A percentile compares a stretch with the other conserved stretches of the same genome.
phyloP scores from a whole-genome alignment of 768 basidiomycete species.

The Naganishia randhawae region DNA sequence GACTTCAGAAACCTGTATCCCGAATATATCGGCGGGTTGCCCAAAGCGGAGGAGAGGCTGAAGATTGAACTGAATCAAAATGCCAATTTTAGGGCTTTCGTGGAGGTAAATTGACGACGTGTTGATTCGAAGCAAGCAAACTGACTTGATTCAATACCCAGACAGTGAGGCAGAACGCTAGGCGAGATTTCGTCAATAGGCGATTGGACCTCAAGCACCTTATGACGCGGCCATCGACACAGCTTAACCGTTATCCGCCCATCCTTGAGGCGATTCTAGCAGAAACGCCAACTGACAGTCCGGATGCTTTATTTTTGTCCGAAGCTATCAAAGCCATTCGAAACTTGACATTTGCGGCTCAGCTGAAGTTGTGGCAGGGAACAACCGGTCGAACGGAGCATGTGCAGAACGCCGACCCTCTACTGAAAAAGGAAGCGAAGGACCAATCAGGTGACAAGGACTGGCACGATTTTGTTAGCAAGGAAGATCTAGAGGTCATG shows the following conservation, averaged over 20 bases:
- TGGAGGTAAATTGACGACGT: conserved; percentile 59
- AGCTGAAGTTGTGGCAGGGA: conserved; percentile 82
- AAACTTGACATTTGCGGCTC: conserved; percentile 72
- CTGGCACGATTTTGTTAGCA: conserved; percentile 80
- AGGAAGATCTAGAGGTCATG: conserved; percentile 62
- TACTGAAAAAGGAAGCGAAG: conserved; percentile 21
- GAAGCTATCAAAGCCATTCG: conserved; percentile 81
- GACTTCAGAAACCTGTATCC: conserved; percentile 86
- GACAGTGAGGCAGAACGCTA: conserved; percentile 56
- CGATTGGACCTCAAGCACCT: conserved; percentile 73
- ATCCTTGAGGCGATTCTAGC: conserved; percentile 78
- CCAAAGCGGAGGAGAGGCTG: conserved; percentile 76
- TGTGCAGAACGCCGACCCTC: conserved; percentile 24
- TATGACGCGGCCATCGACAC: conserved; percentile 72
- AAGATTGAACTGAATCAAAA: conserved; percentile 82
- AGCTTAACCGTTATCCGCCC: conserved; percentile 77
- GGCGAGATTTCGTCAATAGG: conserved; percentile 52
- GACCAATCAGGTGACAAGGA: conserved; percentile 67
- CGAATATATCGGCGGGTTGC: conserved; percentile 65
- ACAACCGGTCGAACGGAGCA: conserved; percentile 71
- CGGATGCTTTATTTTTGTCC: conserved; percentile 75
- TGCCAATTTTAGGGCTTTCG: conserved; percentile 72
- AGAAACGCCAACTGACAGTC: conserved; percentile 74
- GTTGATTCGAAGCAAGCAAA: not conserved
- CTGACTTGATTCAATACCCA: conserved; percentile 35